These are phyloP conservation scores for Mycena filopes DNA, from an alignment of 768 basidiomycete genomes.

Conservation along the genomic window DNA sequence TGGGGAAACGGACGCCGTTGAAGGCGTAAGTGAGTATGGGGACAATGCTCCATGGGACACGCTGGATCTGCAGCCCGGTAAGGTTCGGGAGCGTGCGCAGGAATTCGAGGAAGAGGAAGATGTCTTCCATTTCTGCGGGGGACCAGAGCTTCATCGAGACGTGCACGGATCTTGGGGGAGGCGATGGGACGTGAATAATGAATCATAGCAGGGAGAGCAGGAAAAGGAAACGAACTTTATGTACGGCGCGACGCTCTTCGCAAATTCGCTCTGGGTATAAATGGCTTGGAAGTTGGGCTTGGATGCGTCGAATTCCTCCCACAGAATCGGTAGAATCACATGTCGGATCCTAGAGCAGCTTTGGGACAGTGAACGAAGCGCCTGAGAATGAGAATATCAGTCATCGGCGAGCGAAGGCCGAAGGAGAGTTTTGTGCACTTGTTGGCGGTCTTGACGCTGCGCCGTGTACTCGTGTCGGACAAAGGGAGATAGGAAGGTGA, in stretches of 20 bases:
- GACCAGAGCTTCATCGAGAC: constrained; percentile 5
- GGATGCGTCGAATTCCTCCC: constrained; percentile 3
- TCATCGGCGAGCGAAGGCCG: too few relatives aligned
- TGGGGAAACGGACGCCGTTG: background rate
- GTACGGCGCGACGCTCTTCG: constrained; percentile 5
- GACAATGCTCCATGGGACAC: background rate
- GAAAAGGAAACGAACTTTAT: background rate
- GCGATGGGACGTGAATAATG: background rate
- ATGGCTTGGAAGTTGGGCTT: background rate
- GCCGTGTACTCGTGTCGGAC: background rate
- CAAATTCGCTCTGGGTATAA: background rate
- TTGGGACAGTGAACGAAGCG: background rate
- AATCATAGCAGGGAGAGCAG: too few relatives aligned
- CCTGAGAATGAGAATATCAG: too few relatives aligned
- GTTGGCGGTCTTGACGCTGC: background rate
- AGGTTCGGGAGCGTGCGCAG: constrained; percentile 11
- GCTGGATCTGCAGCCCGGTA: constrained; percentile 13
- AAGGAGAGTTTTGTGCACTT: too few relatives aligned
- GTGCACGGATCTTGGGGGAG: constrained; percentile 8
- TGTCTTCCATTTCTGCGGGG: background rate
- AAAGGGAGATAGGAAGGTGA: background rate
- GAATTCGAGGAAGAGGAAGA: constrained; percentile 16
- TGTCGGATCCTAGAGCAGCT: background rate
- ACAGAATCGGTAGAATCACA: background rate
- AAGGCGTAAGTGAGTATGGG: constrained; percentile 1